Conservation (phyloP, 75 land plant genomes). For the Pinus taeda region DNA sequence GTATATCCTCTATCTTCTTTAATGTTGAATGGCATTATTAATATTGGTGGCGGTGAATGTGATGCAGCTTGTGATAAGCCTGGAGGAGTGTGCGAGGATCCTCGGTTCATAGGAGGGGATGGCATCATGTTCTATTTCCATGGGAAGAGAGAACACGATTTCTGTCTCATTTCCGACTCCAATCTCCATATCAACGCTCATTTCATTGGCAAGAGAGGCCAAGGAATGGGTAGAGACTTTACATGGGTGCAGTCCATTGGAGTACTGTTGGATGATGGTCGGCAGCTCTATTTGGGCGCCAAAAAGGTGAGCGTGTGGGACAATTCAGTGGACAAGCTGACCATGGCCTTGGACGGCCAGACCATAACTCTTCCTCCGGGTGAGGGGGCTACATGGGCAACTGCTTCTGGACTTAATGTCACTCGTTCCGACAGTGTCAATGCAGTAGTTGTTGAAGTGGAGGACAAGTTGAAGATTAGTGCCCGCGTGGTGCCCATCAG, state of each 20-base stretch:
- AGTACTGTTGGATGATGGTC: constrained; percentile 7
- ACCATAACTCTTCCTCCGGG: constrained; percentile 2
- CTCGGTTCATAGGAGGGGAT: constrained; percentile 34
- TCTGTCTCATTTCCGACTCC: constrained; percentile 26
- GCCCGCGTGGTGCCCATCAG: constrained; percentile 33
- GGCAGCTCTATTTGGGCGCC: constrained; percentile 20
- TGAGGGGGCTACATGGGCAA: constrained; percentile 4
- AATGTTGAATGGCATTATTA: neutral
- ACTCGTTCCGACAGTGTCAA: constrained; percentile 3
- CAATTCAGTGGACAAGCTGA: constrained; percentile 14
- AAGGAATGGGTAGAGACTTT: constrained; percentile 20
- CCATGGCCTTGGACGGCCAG: constrained; percentile 20
- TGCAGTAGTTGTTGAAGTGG: constrained; percentile 11
- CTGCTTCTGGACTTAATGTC: neutral
- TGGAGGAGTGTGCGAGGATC: constrained; percentile 30
- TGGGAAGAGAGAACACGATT: constrained; percentile 19
- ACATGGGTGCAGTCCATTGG: constrained; percentile 33
- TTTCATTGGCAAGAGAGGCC: constrained; percentile 32
- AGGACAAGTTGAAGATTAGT: constrained; percentile 6
- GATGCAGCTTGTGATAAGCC: constrained; percentile 10
- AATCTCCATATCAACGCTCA: constrained; percentile 29
- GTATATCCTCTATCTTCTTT: neutral
- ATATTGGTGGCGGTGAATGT: neutral
- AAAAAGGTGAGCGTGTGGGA: constrained; percentile 22
- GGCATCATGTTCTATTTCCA: constrained; percentile 33